Evolutionary conservation across 2,329 filamentous ascomycete species (phyloP).

Genomic region (Fusarium compactum): DNA sequence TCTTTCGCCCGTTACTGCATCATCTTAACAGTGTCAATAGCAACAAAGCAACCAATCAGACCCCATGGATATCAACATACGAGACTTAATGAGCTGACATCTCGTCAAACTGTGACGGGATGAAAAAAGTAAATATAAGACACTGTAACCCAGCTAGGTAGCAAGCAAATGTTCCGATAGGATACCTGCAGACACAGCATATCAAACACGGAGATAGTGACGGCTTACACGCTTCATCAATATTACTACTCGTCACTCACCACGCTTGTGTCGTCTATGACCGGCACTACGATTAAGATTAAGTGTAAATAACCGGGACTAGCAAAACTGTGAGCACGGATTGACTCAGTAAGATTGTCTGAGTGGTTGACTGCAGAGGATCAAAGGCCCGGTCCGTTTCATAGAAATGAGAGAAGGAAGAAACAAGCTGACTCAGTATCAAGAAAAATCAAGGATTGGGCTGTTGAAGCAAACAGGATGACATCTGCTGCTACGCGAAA

Average conservation of each 20-base stretch:
- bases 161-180: not conserved
- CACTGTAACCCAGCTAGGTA: not conserved
- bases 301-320: not conserved
- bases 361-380: constrained; percentile 15
- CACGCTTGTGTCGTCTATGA: not conserved
- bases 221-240: not conserved
- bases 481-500: constrained; percentile 9
- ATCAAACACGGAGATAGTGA: not conserved
- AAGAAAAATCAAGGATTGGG: not conserved
- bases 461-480: constrained; percentile 18
- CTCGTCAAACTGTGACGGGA: not conserved
- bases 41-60: not conserved
- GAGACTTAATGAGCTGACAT: not conserved
- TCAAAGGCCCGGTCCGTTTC: constrained; percentile 27
- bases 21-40: not conserved
- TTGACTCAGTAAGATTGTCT: not conserved
- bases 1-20: not conserved
- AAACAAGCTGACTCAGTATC: constrained; percentile 25
- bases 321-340: not conserved
- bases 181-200: not conserved
- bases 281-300: not conserved
- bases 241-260: not conserved
- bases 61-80: not conserved
- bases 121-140: not conserved
- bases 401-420: constrained; percentile 27